Evolutionary conservation across 495 filamentous ascomycete species (phyloP), one percentile per base, ranked within the genome.

Genomic region (Aspergillus nidulans): DNA sequence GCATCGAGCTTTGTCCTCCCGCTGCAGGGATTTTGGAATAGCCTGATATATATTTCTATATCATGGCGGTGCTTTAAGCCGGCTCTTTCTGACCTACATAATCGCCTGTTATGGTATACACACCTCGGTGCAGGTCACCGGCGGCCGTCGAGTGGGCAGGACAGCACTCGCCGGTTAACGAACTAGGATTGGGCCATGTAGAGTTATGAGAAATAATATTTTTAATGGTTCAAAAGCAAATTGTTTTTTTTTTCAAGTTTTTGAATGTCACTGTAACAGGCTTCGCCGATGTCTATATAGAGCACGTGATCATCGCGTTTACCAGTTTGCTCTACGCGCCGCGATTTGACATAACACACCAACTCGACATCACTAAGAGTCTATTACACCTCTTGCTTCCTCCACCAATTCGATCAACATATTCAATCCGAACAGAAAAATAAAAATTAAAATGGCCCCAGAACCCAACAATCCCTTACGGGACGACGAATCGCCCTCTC

Each of bases 21-120:
- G 0, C 74, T 91, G 0, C 91, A 95, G 63, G 91, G 91, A 1
- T 91, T 94, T 61, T 92, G 89, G 87, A 96, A 95, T 61, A 82
- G 83, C 18, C 64, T 90, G 49, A 90, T 96, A 52, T 96, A 95
- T 69, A 66, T 83, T 12, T 83, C 82, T 18, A 90, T 89, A 3
- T 80, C 77, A 4, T 74, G 70, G 63, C 68, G 68, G 0, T 68
- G 66, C 1, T 67, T 71, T 13, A 69, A 64, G 42, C 50, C 50
- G 6, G 56, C 64, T 16, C 63, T 59, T 56, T 16, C 32, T 16
- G 49, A 59, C 34, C 46, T 64, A 6, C 40, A 45, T 34, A 26
- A 32, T 8, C n/a, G 46, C 18, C n/a, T 7, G 19, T 52, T 30
- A 21, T 18, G 21, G 16, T 16, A 26, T 32, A 36, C 18, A 20